A percentile compares a stretch with the other conserved stretches of the same genome.
Evolutionary conservation across 225 moss, liverwort and hornwort genomes (phyloP).

Genomic region (Neckera pumila): DNA sequence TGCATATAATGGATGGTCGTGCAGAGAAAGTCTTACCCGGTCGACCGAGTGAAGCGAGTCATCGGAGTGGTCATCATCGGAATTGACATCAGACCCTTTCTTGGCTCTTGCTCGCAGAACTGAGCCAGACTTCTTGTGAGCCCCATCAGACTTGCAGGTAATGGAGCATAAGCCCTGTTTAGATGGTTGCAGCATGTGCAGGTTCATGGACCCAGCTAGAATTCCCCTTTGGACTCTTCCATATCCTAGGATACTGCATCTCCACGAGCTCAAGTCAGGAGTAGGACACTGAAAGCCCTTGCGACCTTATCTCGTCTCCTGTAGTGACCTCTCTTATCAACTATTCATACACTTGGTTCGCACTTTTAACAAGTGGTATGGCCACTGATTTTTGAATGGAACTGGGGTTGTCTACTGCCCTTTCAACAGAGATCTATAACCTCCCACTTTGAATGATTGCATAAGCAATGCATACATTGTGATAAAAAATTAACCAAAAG

Average conservation of each 20-base stretch:
- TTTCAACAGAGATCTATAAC: background rate
- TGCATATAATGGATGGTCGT: background rate
- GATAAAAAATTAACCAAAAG: background rate
- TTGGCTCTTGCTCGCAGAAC: slow-evolving; percentile 34
- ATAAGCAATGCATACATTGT: background rate
- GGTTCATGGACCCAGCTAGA: slow-evolving; percentile 1
- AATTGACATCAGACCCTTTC: slow-evolving; percentile 19
- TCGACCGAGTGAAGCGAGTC: slow-evolving; percentile 20
- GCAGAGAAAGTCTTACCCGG: slow-evolving; percentile 6
- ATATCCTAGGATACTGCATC: slow-evolving; percentile 13
- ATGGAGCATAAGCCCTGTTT: slow-evolving; percentile 17
- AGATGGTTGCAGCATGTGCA: slow-evolving; percentile 5
- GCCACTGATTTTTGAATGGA: background rate
- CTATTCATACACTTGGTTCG: background rate
- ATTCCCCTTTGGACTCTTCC: slow-evolving; percentile 6
- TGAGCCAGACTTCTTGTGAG: background rate
- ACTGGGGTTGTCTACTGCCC: background rate
- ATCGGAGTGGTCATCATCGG: slow-evolving; percentile 32
- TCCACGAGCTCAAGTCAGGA: background rate
- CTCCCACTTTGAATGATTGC: background rate
- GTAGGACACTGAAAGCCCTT: background rate
- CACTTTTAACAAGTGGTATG: background rate
- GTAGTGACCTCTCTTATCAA: background rate
- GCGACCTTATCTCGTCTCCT: background rate
- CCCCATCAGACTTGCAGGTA: slow-evolving; percentile 13